phyloP scores from a whole-genome alignment of 164 flowering plant species.

The Pachysandra terminalis region DNA sequence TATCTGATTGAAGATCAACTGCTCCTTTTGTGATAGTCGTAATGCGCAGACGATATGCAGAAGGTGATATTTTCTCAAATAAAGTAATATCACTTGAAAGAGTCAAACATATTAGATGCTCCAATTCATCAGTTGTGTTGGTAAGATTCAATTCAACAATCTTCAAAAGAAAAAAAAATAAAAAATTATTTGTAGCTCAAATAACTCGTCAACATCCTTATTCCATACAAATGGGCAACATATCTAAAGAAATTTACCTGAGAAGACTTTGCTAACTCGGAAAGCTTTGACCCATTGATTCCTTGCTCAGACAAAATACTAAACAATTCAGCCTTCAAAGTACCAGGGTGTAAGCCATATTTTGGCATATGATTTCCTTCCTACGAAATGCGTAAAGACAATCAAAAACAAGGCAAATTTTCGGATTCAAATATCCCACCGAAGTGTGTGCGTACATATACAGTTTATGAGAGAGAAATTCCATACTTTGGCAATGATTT shows the following conservation, averaged over 20 bases:
- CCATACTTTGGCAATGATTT: no score
- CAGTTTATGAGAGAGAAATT: no score
- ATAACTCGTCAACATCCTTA: not conserved
- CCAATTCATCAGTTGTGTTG: constrained; percentile 50
- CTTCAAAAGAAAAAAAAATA: constrained; percentile 42
- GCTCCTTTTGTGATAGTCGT: constrained; percentile 31
- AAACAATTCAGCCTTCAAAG: constrained; percentile 81
- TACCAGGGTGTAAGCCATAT: constrained; percentile 69
- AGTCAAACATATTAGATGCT: constrained; percentile 54
- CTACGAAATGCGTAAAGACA: constrained; percentile 30
- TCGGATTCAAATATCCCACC: not conserved
- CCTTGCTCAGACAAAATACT: constrained; percentile 62
- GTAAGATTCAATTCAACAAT: constrained; percentile 63
- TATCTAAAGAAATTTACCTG: constrained; percentile 38
- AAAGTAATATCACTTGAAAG: constrained; percentile 91
- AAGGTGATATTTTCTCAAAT: constrained; percentile 83
- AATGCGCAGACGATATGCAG: constrained; percentile 76
- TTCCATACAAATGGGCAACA: not conserved
- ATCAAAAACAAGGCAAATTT: constrained; percentile 6
- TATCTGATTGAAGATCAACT: constrained; percentile 44
- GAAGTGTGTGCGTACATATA: not conserved
- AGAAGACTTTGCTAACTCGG: constrained; percentile 59
- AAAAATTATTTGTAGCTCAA: constrained; percentile 11
- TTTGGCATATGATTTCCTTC: constrained; percentile 50
- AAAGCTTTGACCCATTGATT: constrained; percentile 62